Evolutionary conservation across 768 basidiomycete species (phyloP), one percentile per base, ranked within the genome.

Genomic region (Rubroboletus pulcherrimus): DNA sequence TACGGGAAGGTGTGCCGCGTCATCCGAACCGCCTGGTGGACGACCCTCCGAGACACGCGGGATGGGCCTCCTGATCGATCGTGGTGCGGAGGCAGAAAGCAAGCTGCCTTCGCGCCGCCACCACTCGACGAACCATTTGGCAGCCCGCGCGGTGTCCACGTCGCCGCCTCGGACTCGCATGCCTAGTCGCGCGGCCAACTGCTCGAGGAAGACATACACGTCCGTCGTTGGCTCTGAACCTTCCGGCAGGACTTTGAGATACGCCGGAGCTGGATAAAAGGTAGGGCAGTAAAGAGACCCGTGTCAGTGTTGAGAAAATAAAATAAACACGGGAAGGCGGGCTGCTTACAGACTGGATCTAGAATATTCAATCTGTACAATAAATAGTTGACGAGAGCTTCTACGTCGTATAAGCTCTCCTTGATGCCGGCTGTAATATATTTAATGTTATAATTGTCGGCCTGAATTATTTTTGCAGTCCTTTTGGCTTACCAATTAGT

Each of bases 331-430:
- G 48, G 26, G 7, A 51, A 21, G 15, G 35, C 9, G 17, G 35
- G 10, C 48, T 21, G 78, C 86, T 70, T 66, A 92, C 91, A 74
- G 33, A 78, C 72, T 26, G 87, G 86, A 71, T 91, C 81, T 54
- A 92, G 77, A 40, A 88, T 72, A 71, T 93, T 95, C 58, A 98
- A 75, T 59, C 89, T 79, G 70, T 91, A 94, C 29, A 96, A 71
- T 30, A 98, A 77, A 76, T 97, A 98, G 48, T 89, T 81, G 31
- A 90, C 91, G 43, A 96, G 78, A 3, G 86, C 78, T 69, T 96
- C 91, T 58, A 83, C 78, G 69, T 93, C 90, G 68, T 95, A 94
- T 55, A 97, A 70, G 24, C 89, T 86, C 77, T 94, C 92, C 72
- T 97, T 97, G 75, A 98, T 94, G 21, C 93, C 93, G 71, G 92